Conservation (phyloP, 169 alveolate species). For the Eimeria praecox region DNA sequence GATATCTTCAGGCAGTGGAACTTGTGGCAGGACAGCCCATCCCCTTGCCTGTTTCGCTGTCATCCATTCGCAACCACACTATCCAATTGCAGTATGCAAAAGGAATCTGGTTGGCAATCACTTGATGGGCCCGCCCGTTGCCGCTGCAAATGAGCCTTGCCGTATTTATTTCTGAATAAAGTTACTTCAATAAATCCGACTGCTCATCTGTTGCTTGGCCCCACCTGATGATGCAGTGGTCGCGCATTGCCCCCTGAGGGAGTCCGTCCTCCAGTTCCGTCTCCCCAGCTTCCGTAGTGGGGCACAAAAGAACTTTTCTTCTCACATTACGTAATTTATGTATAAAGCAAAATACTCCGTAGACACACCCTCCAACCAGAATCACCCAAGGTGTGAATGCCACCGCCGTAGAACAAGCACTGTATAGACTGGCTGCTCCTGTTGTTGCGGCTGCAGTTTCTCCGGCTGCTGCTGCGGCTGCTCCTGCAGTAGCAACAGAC, state of each 20-base stretch:
- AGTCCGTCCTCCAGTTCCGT: neutral
- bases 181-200: neutral
- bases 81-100: neutral
- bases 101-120: no score
- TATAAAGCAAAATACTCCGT: neutral
- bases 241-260: neutral
- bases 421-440: constrained; percentile 9
- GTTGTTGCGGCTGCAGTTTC: constrained; percentile 47
- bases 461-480: constrained; percentile 29
- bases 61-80: neutral
- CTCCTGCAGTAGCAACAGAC: constrained; percentile 8
- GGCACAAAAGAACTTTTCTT: neutral
- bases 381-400: constrained; percentile 44
- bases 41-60: neutral
- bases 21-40: neutral
- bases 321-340: neutral
- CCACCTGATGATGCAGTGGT: constrained; percentile 63
- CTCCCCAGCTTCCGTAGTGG: constrained; percentile 19
- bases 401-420: constrained; percentile 7
- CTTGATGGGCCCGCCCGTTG: no score
- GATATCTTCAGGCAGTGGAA: neutral
- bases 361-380: constrained; percentile 29
- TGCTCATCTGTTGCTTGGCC: neutral
- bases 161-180: neutral
- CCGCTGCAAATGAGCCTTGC: neutral